Percentiles rank a stretch among this genome's conserved stretches.
phyloP scores from a whole-genome alignment of 2,329 filamentous ascomycete genomes.

The Penicillium frequentans region DNA sequence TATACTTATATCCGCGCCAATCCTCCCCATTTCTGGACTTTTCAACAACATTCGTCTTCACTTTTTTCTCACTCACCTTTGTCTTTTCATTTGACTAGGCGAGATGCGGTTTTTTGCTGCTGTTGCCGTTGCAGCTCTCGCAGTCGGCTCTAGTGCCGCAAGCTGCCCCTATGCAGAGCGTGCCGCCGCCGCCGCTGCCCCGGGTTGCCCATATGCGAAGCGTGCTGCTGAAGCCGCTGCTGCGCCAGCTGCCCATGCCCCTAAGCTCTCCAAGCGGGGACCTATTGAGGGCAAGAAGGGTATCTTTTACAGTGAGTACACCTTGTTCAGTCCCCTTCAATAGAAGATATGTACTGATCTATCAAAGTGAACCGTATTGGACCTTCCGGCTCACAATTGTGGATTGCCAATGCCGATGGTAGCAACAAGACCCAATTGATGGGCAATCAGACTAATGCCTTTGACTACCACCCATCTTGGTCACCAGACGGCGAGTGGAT shows the following conservation, averaged over 20 bases:
- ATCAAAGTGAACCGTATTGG: conserved; percentile 37
- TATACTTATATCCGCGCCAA: neutral
- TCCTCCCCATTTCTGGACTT: neutral
- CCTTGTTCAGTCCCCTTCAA: neutral
- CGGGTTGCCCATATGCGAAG: neutral
- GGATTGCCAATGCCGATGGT: conserved; percentile 42
- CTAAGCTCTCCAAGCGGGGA: neutral
- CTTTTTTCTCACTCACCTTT: neutral
- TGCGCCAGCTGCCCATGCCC: neutral
- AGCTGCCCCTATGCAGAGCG: neutral
- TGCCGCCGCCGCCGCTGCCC: neutral
- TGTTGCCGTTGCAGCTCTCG: neutral
- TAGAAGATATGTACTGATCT: neutral
- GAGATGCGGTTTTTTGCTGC: conserved; percentile 1
- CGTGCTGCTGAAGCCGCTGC: neutral
- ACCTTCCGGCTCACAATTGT: conserved; percentile 26
- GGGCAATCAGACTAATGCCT: conserved; percentile 3
- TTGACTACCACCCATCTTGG: conserved; percentile 44
- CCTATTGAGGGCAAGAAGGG: conserved; percentile 1
- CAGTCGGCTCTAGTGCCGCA: neutral
- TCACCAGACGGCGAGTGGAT: conserved; percentile 43
- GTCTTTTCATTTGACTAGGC: neutral
- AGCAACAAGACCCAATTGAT: conserved; percentile 38
- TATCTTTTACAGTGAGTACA: conserved; percentile 1
- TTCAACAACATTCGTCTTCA: neutral